Evolutionary conservation across 1,284 basidiomycete species (phyloP).

Genomic region (Naganishia albida): DNA sequence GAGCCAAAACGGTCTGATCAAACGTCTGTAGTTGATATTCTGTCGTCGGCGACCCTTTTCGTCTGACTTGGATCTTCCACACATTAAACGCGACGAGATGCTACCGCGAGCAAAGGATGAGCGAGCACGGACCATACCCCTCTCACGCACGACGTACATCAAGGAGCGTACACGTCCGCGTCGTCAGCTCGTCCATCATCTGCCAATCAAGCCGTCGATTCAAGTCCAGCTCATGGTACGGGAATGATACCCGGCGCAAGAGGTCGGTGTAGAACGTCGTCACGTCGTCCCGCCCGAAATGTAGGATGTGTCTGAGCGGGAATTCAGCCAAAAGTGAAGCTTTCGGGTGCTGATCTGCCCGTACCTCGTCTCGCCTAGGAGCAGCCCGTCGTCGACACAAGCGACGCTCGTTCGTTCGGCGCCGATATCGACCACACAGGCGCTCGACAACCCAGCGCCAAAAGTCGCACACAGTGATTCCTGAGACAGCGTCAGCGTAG

Average conservation of each 20-base stretch:
- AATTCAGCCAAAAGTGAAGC: not conserved
- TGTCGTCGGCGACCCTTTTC: constrained; percentile 71
- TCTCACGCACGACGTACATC: constrained; percentile 62
- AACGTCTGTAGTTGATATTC: constrained; percentile 91
- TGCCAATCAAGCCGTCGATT: constrained; percentile 77
- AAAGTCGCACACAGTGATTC: constrained; percentile 92
- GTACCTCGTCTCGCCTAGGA: constrained; percentile 84
- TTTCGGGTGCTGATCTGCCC: constrained; percentile 26
- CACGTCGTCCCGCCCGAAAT: constrained; percentile 91
- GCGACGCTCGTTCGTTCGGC: constrained; percentile 80
- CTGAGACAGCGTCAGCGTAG: constrained; percentile 53
- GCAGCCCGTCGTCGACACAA: constrained; percentile 92
- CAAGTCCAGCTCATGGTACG: constrained; percentile 80
- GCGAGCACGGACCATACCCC: not conserved
- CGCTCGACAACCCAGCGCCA: constrained; percentile 89
- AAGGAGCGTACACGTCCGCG: constrained; percentile 73
- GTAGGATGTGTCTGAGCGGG: constrained; percentile 69
- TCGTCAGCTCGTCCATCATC: constrained; percentile 85
- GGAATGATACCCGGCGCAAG: constrained; percentile 78
- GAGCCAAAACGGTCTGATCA: constrained; percentile 92
- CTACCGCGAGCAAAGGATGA: constrained; percentile 53
- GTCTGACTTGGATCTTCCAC: constrained; percentile 83
- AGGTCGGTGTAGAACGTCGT: constrained; percentile 83
- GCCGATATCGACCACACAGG: constrained; percentile 94
- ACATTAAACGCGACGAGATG: constrained; percentile 81